Evolutionary conservation across 495 filamentous ascomycete species (phyloP).

Genomic region (Neurospora tetrasperma): DNA sequence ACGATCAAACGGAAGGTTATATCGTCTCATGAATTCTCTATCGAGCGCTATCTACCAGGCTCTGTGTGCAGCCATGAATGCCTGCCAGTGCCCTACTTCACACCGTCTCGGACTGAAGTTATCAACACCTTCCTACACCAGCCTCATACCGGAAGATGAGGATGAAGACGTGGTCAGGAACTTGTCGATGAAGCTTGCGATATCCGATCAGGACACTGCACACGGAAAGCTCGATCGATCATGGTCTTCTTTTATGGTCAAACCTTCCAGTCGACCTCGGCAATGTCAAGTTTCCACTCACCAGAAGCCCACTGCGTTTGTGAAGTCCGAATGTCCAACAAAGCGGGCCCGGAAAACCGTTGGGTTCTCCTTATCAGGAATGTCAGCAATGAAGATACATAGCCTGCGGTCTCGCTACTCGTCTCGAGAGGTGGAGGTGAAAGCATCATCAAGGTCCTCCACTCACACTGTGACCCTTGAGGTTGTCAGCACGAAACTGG

Average conservation of each 20-base stretch:
- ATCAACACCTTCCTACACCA: slow-evolving; percentile 1
- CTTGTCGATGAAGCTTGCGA: not conserved
- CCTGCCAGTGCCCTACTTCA: slow-evolving; percentile 18
- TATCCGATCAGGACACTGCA: not conserved
- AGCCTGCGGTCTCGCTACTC: not conserved
- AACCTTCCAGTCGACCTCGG: not conserved
- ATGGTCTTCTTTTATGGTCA: not conserved
- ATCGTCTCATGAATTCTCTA: slow-evolving; percentile 19
- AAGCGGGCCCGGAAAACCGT: not conserved
- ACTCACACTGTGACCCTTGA: not conserved
- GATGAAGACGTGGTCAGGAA: not conserved
- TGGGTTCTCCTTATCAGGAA: not conserved
- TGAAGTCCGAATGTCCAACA: not conserved
- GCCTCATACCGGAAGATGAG: slow-evolving; percentile 15
- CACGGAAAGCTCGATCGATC: not conserved
- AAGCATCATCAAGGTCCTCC: not conserved
- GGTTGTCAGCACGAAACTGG: not conserved
- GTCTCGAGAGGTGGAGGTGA: not conserved
- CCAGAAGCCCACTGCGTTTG: not conserved
- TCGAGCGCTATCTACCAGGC: slow-evolving; percentile 26
- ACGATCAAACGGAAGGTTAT: slow-evolving; percentile 14
- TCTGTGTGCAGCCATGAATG: slow-evolving; percentile 17
- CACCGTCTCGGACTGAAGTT: slow-evolving; percentile 13
- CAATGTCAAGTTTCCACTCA: too few species aligned
- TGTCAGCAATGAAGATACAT: not conserved